Base-by-base conservation (phyloP, 2,329 filamentous ascomycete species). In the Aspergillus calidoustus region DNA sequence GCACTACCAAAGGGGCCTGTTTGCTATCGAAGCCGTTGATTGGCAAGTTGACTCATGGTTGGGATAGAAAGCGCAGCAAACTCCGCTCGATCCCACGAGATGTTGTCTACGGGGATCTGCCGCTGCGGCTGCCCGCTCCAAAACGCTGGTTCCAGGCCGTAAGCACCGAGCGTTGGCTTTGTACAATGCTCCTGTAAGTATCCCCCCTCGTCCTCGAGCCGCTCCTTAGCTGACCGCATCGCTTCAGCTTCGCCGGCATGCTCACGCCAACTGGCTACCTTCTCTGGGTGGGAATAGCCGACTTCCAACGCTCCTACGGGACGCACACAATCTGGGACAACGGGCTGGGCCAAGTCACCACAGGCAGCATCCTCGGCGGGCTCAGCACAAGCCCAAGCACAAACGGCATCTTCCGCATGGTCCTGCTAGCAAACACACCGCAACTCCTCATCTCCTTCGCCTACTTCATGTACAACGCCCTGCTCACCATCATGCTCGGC, bases 401-500 rank as follows among this genome's bases (percentile, higher is more conserved):
- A 15, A 47, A 7, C 47, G 22, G 23, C 13, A 53, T 58, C 9
- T 25, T 65, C 19, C n/a, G 52, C 46, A 58, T 54, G 23, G 53
- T 69, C 3, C 50, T 75, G 1, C 48, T 77, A 3, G 70, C 72
- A 34, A 79, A 79, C 54, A 62, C 60, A 0, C 72, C 72, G 0
- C 76, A 79, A 57, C 44, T 76, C 3, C n/a, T 74, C 0, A 54
- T 76, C 0, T 77, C 75, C 0, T 46, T 69, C 4, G 50, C 73
- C 4, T 78, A 77, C 50, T 69, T 77, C 25, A 54, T 71, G 8
- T 72, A 71, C 63, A 79, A 79, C 54, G 59, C 64, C 13, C 57
- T 75, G 0, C 68, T 74, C 23, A 86, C 81, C 0, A 73, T 69
- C 2, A 83, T 85, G 71, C 72, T 82, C 0, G 66, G 80, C 0